Base-by-base conservation (phyloP, 1,139 yeast genomes). In the Eremothecium cymbalariae region DNA sequence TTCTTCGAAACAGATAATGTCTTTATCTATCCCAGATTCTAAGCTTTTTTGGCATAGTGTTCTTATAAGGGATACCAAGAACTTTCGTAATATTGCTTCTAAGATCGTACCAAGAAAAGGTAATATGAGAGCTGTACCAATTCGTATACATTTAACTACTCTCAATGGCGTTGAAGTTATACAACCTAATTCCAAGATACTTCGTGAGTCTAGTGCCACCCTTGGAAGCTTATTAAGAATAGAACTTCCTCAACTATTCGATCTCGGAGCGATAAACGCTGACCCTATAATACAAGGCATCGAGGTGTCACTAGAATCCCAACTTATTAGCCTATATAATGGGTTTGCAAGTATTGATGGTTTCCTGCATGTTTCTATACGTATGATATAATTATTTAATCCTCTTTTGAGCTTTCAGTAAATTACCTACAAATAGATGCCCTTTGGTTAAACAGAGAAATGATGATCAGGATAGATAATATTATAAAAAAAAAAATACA, bases 1-100 rank as follows among this genome's bases (percentile, higher is more conserved):
- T 0, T 71, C 74, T 17, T 70, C 94, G 6, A 83, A 80, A 44
- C 69, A 75, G 1, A 71, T 88, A 16, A 80, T 88, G 94, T 67
- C 69, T 22, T 59, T 88, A 39, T 74, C 90, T 9, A 77, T 72
- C 42, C 65, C 64, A 2, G 77, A 78, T 37, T 69, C 88, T 0
- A 59, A 63, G 17, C 53, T 53, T 2, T 61, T 84, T 28, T 80
- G 88, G 81, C 45, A 61, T 1, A 61, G 82, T 2, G 67, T 78
- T 1, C 42, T 51, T 12, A 27, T 22, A 8, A 53, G 59, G 27
- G 58, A 68, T 38, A 46, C 37, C 11, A 41, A 45, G 0, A 34
- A 33, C 8, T 76, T 62, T 42, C 64, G 66, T 59, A 7, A n/a
- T 14, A 27, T 27, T 17, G 30, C 30, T 16, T 16, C 19, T n/a